Conservation (phyloP, 139 green algal species). For the Choricystis sp. region DNA sequence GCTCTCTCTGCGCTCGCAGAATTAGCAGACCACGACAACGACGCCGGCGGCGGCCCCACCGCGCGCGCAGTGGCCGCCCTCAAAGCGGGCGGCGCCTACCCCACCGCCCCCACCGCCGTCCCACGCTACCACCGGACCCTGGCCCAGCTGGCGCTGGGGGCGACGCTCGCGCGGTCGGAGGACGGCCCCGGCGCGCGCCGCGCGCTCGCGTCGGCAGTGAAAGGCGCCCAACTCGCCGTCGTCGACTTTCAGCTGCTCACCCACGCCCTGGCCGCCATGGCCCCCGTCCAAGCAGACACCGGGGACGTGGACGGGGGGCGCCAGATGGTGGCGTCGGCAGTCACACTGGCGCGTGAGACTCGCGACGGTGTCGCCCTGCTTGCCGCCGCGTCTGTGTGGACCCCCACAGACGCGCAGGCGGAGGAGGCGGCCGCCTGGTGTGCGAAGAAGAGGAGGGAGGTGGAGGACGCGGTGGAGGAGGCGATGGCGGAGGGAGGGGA, state of each 20-base stretch:
- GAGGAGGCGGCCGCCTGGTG: neutral
- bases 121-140: too few species aligned
- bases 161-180: too few species aligned
- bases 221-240: neutral
- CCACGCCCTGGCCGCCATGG: neutral
- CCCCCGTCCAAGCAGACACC: neutral
- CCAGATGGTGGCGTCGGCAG: neutral
- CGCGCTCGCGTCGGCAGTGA: neutral
- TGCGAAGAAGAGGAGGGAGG: neutral
- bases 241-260: neutral
- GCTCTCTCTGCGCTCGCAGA: neutral
- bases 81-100: neutral
- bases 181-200: neutral
- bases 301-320: neutral
- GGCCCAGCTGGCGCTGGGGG: neutral
- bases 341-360: neutral
- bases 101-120: neutral
- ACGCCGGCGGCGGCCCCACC: neutral
- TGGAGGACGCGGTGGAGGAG: neutral
- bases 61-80: neutral
- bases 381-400: too few species aligned
- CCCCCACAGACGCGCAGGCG: neutral
- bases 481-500: neutral
- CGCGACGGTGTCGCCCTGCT: neutral
- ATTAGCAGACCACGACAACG: neutral